Evolutionary conservation across 768 basidiomycete genomes (phyloP).

Genomic region (Dioszegia hungarica): DNA sequence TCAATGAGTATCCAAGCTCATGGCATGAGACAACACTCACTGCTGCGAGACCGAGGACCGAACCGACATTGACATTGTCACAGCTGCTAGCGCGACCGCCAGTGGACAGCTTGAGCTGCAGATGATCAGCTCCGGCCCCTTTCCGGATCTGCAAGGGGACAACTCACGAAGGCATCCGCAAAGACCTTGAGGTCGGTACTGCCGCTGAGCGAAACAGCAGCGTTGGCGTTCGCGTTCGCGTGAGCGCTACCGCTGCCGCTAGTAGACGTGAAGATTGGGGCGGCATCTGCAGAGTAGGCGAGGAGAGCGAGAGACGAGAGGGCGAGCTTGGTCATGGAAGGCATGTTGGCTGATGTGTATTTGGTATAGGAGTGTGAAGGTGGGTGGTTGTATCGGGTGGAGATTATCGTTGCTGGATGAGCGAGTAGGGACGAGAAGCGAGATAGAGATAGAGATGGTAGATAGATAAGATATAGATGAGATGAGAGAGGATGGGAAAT

Average conservation of each 20-base stretch:
- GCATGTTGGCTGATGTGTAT: not conserved
- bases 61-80: not conserved
- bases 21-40: not conserved
- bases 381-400: not conserved
- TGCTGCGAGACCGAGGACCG: not conserved
- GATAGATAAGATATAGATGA: not conserved
- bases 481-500: not conserved
- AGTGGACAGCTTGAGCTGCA: not conserved
- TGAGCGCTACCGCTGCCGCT: not conserved
- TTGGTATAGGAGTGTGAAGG: not conserved
- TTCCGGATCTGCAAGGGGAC: not conserved
- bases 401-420: not conserved
- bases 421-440: too few relatives aligned
- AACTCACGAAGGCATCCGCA: constrained; percentile 8
- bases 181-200: not conserved
- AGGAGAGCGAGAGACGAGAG: constrained; percentile 3
- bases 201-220: not conserved
- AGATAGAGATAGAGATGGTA: not conserved
- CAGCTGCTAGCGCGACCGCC: not conserved
- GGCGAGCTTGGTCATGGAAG: constrained; percentile 5
- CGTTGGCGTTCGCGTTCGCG: not conserved
- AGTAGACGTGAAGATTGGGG: not conserved
- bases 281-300: constrained; percentile 1
- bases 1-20: not conserved
- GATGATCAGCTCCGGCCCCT: not conserved